phyloP scores from a whole-genome alignment of 352 stramenopile species.

The Pythium pectinolyticum region DNA sequence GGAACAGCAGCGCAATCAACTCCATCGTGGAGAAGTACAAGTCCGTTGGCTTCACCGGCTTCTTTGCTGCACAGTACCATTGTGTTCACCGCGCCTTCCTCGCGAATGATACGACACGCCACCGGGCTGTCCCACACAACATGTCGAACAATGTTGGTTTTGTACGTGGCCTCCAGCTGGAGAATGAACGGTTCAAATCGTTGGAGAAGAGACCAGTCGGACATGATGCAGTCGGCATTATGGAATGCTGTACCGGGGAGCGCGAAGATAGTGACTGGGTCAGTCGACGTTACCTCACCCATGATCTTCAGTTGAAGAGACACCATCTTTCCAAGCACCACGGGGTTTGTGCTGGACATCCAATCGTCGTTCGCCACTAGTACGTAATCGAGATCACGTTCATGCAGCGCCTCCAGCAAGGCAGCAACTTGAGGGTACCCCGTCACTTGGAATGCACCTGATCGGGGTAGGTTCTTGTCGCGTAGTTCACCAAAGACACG shows the following conservation, averaged over 20 bases:
- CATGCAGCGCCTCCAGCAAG: not conserved
- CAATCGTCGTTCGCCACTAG: not conserved
- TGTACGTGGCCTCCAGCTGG: constrained; percentile 1
- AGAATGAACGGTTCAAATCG: constrained; percentile 3
- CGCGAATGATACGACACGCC: not conserved
- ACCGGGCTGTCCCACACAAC: constrained; percentile 15
- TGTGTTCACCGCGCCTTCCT: constrained; percentile 11
- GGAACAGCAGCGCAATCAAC: not conserved
- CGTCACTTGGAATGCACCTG: not conserved
- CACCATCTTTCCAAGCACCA: not conserved
- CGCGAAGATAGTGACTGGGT: not conserved
- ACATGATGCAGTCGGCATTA: constrained; percentile 15
- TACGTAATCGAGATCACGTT: not conserved
- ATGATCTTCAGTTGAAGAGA: not conserved
- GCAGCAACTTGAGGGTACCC: not conserved
- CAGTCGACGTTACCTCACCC: not conserved
- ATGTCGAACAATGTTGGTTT: constrained; percentile 2
- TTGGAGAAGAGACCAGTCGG: constrained; percentile 8
- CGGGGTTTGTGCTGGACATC: constrained; percentile 1
- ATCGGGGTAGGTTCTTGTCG: not conserved
- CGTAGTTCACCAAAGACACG: not conserved
- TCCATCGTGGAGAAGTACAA: not conserved
- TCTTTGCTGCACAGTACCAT: not conserved
- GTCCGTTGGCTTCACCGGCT: not conserved
- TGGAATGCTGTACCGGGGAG: constrained; percentile 4